Base-by-base conservation (phyloP, 2,329 filamentous ascomycete species). In the Lasiodiplodia citricola region DNA sequence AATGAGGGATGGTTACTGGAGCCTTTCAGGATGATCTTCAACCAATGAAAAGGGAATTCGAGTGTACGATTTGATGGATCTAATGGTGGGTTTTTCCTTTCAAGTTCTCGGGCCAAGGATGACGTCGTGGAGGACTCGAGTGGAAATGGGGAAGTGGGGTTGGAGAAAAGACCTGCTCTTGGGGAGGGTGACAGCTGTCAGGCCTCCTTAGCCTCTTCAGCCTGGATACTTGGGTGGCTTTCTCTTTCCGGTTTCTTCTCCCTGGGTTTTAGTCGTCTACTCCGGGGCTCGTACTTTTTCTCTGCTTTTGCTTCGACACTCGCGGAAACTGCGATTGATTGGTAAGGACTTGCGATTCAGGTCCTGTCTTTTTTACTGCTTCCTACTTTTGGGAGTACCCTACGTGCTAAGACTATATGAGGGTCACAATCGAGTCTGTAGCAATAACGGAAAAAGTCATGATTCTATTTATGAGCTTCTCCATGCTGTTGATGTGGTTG, bases 11-110 rank as follows among this genome's bases (percentile, higher is more conserved):
- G 44, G 60, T 54, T 52, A 64, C 60, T 38, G 60, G 60, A 52
- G 60, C 18, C 60, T 62, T 44, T 31, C 47, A 25, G 60, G 60
- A 64, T 64, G 60, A 64, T 64, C 28, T 52, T 37, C 23, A 38
- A 50, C 38, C 60, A 52, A 37, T 7, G 58, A 51, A 51, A 52
- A 64, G 28, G 60, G n/a, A 47, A 18, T n/a, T 52, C 21, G 47
- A 64, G 25, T 64, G 60, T 64, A 64, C 60, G 60, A 64, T 64
- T 63, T 64, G 60, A 64, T 23, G 60, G 60, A 52, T 64, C 60
- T 64, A 64, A 64, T 66, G 50, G 50, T 66, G 63, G 51, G 50
- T 44, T 66, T 23, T 66, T 44, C 21, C 35, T 56, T 38, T 38
- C 7, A 16, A 21, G 28, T 56, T 66, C 25, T 56, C 63, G 37